Evolutionary conservation across 805 yeast genomes (phyloP).

Genomic region (Candida morakotiae): DNA sequence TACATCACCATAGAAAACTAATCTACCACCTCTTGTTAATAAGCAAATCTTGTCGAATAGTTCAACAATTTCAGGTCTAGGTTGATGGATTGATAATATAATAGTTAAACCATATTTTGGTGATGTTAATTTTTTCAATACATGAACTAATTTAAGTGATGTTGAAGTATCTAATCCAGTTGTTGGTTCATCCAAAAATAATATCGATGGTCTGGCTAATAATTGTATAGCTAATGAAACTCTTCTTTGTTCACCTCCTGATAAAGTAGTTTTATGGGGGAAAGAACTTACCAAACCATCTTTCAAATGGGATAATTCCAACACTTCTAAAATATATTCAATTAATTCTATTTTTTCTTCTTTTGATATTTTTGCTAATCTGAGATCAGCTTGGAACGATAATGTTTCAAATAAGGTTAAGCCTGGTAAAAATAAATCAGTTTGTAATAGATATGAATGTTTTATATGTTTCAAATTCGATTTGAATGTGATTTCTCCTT

Average conservation of each 20-base stretch:
- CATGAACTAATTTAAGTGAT: slow-evolving; percentile 59
- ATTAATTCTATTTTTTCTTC: slow-evolving; percentile 48
- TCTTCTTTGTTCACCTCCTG: slow-evolving; percentile 84
- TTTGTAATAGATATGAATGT: slow-evolving; percentile 69
- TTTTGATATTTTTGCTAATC: slow-evolving; percentile 46
- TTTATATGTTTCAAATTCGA: slow-evolving; percentile 15
- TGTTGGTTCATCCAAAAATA: slow-evolving; percentile 85
- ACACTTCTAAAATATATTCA: slow-evolving; percentile 54
- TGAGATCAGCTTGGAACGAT: slow-evolving; percentile 64
- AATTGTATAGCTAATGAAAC: slow-evolving; percentile 75
- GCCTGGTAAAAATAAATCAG: slow-evolving; percentile 67
- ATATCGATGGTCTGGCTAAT: slow-evolving; percentile 67
- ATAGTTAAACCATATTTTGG: slow-evolving; percentile 63
- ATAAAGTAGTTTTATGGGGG: slow-evolving; percentile 52
- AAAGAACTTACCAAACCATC: slow-evolving; percentile 52
- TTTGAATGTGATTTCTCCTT: slow-evolving; percentile 38
- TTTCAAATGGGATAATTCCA: slow-evolving; percentile 64
- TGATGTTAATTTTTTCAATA: slow-evolving; percentile 47
- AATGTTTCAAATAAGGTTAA: slow-evolving; percentile 72
- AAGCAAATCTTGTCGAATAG: slow-evolving; percentile 66
- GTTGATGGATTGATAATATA: slow-evolving; percentile 78
- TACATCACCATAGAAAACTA: slow-evolving; percentile 43
- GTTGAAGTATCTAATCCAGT: slow-evolving; percentile 82
- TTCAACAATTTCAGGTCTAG: slow-evolving; percentile 69
- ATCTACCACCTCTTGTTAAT: slow-evolving; percentile 54